Evolutionary conservation across 1,284 basidiomycete species (phyloP).

Genomic region (Cutaneotrichosporon cyanovorans): DNA sequence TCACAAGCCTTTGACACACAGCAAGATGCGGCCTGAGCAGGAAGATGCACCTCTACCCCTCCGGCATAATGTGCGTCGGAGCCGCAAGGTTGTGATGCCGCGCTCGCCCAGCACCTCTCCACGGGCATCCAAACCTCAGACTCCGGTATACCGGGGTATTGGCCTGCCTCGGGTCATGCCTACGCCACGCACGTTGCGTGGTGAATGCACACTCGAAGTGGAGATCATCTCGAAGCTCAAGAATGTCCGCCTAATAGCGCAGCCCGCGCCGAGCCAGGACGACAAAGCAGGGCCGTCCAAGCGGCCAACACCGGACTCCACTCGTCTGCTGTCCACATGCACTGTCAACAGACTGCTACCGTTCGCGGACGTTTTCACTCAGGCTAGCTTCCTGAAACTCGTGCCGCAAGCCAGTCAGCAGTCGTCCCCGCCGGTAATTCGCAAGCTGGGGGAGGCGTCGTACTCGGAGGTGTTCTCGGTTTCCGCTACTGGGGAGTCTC

Average conservation of each 20-base stretch:
- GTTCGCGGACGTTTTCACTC: constrained; percentile 11
- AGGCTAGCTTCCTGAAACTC: constrained; percentile 2
- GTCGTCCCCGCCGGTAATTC: constrained; percentile 37
- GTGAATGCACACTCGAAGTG: background rate
- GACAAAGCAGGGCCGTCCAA: background rate
- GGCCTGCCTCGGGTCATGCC: too few relatives aligned
- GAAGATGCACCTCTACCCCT: too few relatives aligned
- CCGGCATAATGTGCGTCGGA: too few relatives aligned
- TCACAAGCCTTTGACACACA: too few relatives aligned
- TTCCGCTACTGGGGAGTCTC: constrained; percentile 45
- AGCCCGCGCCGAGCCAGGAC: background rate
- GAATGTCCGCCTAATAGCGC: background rate
- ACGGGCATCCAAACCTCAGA: too few relatives aligned
- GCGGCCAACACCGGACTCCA: background rate
- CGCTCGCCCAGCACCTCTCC: too few relatives aligned
- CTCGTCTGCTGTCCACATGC: background rate
- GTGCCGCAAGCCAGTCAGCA: background rate
- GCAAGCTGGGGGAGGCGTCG: constrained; percentile 90
- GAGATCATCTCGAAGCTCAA: background rate
- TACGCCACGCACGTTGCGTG: too few relatives aligned
- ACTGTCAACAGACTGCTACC: background rate
- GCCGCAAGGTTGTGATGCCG: too few relatives aligned
- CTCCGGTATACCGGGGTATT: too few relatives aligned
- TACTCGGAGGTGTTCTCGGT: constrained; percentile 96
- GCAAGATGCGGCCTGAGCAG: too few relatives aligned